Evolutionary conservation across 129 eudicot species (phyloP).

Genomic region (Flaveria brownii): DNA sequence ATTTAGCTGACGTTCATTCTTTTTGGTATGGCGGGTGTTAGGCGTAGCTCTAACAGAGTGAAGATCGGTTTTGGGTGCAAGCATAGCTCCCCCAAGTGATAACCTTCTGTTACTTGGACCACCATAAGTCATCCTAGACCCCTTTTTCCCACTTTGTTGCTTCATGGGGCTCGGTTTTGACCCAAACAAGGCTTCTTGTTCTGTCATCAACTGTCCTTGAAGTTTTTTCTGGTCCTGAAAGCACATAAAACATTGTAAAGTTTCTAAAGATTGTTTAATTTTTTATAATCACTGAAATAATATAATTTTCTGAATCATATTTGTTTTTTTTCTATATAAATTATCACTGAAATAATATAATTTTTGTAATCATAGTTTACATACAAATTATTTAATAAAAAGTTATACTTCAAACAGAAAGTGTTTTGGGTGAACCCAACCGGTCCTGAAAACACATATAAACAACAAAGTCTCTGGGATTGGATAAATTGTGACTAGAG

Average conservation of each 20-base stretch:
- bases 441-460: neutral
- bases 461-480: neutral
- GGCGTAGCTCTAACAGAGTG: conserved; percentile 70
- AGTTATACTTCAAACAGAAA: no score
- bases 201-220: conserved; percentile 86
- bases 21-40: conserved; percentile 62
- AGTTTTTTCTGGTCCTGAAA: conserved; percentile 88
- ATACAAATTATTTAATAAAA: no score
- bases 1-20: conserved; percentile 39
- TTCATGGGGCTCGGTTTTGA: conserved; percentile 97
- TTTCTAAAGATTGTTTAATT: neutral
- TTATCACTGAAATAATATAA: no score
- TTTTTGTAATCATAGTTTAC: no score
- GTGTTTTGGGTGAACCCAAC: no score
- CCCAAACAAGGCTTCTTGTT: conserved; percentile 89
- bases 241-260: neutral
- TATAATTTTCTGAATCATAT: no score
- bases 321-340: no score
- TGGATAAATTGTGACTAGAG: neutral
- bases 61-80: conserved; percentile 60
- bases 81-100: conserved; percentile 82
- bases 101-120: conserved; percentile 73
- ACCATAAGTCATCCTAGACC: conserved; percentile 68
- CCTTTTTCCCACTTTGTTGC: conserved; percentile 67
- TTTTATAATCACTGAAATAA: no score